Evolutionary conservation across 805 yeast genomes (phyloP).

Genomic region (Metschnikowia baotianmanensis): DNA sequence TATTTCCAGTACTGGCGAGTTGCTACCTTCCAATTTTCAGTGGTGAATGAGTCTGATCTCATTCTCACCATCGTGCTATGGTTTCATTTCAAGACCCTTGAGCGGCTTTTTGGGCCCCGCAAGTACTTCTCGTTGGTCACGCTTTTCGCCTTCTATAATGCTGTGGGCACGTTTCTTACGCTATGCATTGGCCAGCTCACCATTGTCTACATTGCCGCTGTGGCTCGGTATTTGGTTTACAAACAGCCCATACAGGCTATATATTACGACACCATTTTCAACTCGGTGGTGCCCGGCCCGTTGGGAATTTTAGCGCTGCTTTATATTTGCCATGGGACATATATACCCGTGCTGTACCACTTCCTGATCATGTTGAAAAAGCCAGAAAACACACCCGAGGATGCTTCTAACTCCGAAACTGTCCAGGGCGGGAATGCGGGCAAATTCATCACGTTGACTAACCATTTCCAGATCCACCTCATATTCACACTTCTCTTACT

Average conservation of each 20-base stretch:
- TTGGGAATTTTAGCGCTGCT: slow-evolving; percentile 39
- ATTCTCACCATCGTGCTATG: slow-evolving; percentile 43
- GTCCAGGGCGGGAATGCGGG: neutral
- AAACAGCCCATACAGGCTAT: slow-evolving; percentile 7
- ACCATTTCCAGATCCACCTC: slow-evolving; percentile 41
- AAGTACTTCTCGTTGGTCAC: slow-evolving; percentile 49
- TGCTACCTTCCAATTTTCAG: slow-evolving; percentile 47
- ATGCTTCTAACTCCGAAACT: slow-evolving; percentile 14
- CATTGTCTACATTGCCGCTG: slow-evolving; percentile 37
- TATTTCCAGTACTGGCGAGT: slow-evolving; percentile 61
- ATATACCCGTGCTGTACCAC: slow-evolving; percentile 34
- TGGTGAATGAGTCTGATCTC: slow-evolving; percentile 59
- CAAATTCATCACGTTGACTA: slow-evolving; percentile 24
- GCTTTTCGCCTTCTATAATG: slow-evolving; percentile 48
- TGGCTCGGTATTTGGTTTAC: slow-evolving; percentile 1
- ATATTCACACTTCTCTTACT: slow-evolving; percentile 36
- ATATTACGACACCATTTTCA: slow-evolving; percentile 30
- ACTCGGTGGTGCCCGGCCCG: slow-evolving; percentile 39
- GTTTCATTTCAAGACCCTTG: slow-evolving; percentile 54
- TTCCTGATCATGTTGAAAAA: slow-evolving; percentile 30
- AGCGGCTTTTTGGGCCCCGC: slow-evolving; percentile 55
- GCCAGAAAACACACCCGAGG: neutral
- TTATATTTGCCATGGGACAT: slow-evolving; percentile 36
- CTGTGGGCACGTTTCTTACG: slow-evolving; percentile 34
- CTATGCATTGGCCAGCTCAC: slow-evolving; percentile 43